These are phyloP conservation scores for Citrus maxima DNA, from an alignment of 345 rosid species.

Conservation along the genomic window DNA sequence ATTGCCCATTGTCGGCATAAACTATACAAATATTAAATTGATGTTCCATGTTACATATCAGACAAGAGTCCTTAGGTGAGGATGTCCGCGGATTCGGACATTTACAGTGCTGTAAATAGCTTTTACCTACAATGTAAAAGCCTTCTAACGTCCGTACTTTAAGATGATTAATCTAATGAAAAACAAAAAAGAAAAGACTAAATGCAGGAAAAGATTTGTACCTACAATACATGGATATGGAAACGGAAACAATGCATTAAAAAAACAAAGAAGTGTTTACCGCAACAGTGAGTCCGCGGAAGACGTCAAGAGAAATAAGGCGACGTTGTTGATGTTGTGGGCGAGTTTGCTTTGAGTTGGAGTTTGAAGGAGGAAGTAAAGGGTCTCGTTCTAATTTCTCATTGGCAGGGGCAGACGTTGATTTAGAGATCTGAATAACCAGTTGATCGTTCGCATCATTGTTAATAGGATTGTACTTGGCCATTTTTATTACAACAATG, in stretches of 20 bases:
- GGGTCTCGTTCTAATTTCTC: neutral
- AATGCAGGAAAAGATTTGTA: too few relatives aligned
- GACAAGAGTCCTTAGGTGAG: too few relatives aligned
- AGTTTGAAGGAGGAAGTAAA: slow-evolving; percentile 3
- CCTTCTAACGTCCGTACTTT: too few relatives aligned
- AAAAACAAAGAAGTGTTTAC: slow-evolving; percentile 16
- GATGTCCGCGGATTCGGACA: too few relatives aligned
- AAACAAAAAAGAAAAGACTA: too few relatives aligned
- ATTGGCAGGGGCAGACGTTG: neutral
- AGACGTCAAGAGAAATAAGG: slow-evolving; percentile 66
- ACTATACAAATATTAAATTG: too few relatives aligned
- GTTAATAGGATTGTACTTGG: slow-evolving; percentile 29
- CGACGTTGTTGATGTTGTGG: slow-evolving; percentile 23
- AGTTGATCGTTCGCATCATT: slow-evolving; percentile 18
- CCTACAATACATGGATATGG: too few relatives aligned
- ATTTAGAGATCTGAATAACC: slow-evolving; percentile 33
- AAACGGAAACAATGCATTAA: neutral
- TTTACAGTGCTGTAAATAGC: too few relatives aligned
- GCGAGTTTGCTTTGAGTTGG: slow-evolving; percentile 2
- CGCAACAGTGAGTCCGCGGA: slow-evolving; percentile 71
- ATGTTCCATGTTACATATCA: too few relatives aligned
- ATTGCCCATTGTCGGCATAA: too few relatives aligned
- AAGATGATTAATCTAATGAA: too few relatives aligned
- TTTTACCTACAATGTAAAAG: too few relatives aligned
- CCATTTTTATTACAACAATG: neutral